Base-by-base conservation (phyloP, 192 early-diverging fungal genomes). In the Coemansia sp. region DNA sequence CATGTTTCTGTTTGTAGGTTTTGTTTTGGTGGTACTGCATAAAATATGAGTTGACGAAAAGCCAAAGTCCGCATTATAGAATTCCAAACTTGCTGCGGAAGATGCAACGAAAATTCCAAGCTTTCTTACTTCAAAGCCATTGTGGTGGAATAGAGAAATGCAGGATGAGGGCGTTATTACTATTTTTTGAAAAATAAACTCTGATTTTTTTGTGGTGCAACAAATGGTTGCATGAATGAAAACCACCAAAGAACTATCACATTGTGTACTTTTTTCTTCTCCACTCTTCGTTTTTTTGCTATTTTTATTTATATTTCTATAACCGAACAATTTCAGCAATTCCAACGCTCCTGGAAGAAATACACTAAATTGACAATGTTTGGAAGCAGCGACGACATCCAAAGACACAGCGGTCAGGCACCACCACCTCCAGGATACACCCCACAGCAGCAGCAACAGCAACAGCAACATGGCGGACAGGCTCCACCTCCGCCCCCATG, bases 291-390 rank as follows among this genome's bases (percentile, higher is more conserved):
- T 37, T 3, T 37, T 12, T 10, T n/a, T n/a, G n/a, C n/a, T n/a
- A 7, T 37, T 3, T 10, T 37, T 37, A 37, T 37, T 37, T 37
- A 37, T 34, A 37, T 23, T 12, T 33, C 12, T 10, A n/a, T n/a
- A 37, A 2, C 35, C 12, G 35, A 10, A 37, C 35, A 37, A 37
- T 37, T 6, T 6, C 35, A n/a, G n/a, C n/a, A n/a, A n/a, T n/a
- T n/a, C n/a, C n/a, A n/a, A n/a, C n/a, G n/a, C n/a, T n/a, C n/a
- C n/a, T n/a, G n/a, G n/a, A n/a, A n/a, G n/a, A n/a, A n/a, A n/a
- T n/a, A n/a, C n/a, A n/a, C n/a, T n/a, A n/a, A n/a, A n/a, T 63
- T 63, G 7, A 23, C 15, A 49, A 65, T 65, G 64, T 65, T 51
- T 65, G 64, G 52, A 33, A 55, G 39, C 64, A 35, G 40, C 64